Evolutionary conservation across 2,329 filamentous ascomycete genomes (phyloP).

Genomic region (Diaporthe aspalathi): DNA sequence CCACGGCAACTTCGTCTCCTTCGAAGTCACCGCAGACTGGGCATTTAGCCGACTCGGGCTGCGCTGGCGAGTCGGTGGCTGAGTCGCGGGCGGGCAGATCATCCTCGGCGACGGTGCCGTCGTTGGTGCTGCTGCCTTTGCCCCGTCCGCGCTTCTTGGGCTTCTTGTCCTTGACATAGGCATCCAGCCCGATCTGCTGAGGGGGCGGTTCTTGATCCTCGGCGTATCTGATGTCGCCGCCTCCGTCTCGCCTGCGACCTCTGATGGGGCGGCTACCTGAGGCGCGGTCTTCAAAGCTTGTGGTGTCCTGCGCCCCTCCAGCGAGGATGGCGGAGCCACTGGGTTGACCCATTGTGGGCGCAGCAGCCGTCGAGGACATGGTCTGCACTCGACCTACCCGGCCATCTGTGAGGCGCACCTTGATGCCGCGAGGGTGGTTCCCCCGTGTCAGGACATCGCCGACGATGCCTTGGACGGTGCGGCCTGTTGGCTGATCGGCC

Average conservation of each 20-base stretch:
- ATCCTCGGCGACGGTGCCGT: background rate
- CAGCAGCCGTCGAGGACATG: slow-evolving; percentile 53
- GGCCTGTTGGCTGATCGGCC: slow-evolving; percentile 78
- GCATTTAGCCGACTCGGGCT: slow-evolving; percentile 55
- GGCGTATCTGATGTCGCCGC: slow-evolving; percentile 45
- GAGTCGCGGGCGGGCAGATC: slow-evolving; percentile 31
- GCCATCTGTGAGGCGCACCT: slow-evolving; percentile 78
- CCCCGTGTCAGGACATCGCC: slow-evolving; percentile 76
- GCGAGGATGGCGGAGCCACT: slow-evolving; percentile 8
- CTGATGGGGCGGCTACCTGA: background rate
- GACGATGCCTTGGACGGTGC: slow-evolving; percentile 75
- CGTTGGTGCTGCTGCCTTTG: slow-evolving; percentile 40
- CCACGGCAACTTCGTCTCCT: slow-evolving; percentile 75
- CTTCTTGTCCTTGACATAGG: slow-evolving; percentile 58
- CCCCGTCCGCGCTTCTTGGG: slow-evolving; percentile 45
- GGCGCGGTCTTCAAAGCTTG: background rate
- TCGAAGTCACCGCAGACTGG: slow-evolving; percentile 75
- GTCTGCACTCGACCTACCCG: slow-evolving; percentile 79
- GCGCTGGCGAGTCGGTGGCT: slow-evolving; percentile 33
- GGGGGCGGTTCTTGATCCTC: slow-evolving; percentile 54
- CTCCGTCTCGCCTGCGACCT: slow-evolving; percentile 41
- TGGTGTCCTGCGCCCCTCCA: slow-evolving; percentile 3
- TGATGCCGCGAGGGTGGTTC: slow-evolving; percentile 82
- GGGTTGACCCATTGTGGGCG: background rate
- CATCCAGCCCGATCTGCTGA: slow-evolving; percentile 60